Evolutionary conservation across 495 filamentous ascomycete species (phyloP).

Genomic region (Annulohypoxylon moriforme): DNA sequence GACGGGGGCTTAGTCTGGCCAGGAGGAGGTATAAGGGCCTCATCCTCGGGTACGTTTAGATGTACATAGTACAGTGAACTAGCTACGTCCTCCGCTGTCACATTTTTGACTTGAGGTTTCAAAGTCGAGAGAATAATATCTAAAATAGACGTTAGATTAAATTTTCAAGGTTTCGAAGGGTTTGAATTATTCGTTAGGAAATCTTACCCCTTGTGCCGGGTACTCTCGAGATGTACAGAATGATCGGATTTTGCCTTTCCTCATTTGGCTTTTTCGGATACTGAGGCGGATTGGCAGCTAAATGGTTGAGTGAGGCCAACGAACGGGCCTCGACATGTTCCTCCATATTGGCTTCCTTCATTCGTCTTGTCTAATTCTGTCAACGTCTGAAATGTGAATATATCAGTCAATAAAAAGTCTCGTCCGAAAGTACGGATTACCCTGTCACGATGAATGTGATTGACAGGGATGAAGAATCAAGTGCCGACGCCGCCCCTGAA

Average conservation of each 20-base stretch:
- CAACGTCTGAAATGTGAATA: not conserved
- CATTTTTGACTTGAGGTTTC: slow-evolving; percentile 85
- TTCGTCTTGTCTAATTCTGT: not conserved
- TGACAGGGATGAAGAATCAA: slow-evolving; percentile 33
- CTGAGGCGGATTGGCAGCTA: slow-evolving; percentile 87
- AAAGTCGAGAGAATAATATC: slow-evolving; percentile 95
- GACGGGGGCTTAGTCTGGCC: slow-evolving; percentile 53
- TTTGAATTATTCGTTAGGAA: slow-evolving; percentile 22
- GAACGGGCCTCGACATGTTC: slow-evolving; percentile 81
- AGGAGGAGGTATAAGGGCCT: slow-evolving; percentile 60
- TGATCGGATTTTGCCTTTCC: slow-evolving; percentile 71
- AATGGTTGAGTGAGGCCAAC: slow-evolving; percentile 77
- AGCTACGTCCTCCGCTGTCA: slow-evolving; percentile 86
- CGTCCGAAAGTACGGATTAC: slow-evolving; percentile 4
- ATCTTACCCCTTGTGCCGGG: slow-evolving; percentile 84
- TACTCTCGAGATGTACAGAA: slow-evolving; percentile 90
- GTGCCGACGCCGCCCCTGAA: not conserved
- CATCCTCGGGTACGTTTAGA: slow-evolving; percentile 71
- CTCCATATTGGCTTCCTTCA: slow-evolving; percentile 44
- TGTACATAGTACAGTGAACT: slow-evolving; percentile 93
- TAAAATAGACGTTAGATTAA: slow-evolving; percentile 50
- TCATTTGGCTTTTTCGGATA: slow-evolving; percentile 82
- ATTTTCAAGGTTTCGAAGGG: not conserved
- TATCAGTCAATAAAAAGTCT: slow-evolving; percentile 4
- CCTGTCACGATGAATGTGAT: slow-evolving; percentile 4